A percentile compares a stretch with the other conserved stretches of the same genome.
Evolutionary conservation across 2,329 filamentous ascomycete species (phyloP).

Genomic region (Pseudogymnoascus pannorum): DNA sequence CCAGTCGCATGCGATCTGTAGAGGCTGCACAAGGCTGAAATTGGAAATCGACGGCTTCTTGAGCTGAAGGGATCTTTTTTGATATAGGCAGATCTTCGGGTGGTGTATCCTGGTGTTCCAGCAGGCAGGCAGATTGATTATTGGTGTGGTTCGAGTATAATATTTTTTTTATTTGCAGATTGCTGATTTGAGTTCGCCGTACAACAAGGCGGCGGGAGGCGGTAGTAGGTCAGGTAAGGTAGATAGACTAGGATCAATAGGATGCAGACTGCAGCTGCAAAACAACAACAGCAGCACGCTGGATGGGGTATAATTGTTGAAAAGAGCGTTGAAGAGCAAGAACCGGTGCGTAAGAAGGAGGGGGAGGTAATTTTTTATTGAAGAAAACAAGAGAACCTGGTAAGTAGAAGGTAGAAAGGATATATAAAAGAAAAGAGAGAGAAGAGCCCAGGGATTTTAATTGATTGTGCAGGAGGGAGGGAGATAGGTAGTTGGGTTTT

Average conservation of each 20-base stretch:
- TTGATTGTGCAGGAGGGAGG: not conserved
- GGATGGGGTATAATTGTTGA: not conserved
- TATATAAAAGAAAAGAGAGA: not conserved
- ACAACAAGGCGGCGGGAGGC: slow-evolving; percentile 4
- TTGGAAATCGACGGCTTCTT: not conserved
- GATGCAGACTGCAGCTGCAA: not conserved
- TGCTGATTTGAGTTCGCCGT: slow-evolving; percentile 3
- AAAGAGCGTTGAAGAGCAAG: not conserved
- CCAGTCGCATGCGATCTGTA: not conserved
- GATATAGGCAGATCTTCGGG: slow-evolving; percentile 1
- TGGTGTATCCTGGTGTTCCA: slow-evolving; percentile 4
- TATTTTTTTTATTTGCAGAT: not conserved
- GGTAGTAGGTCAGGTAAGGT: too few species aligned
- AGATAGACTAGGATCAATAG: slow-evolving; percentile 1
- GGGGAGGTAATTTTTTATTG: not conserved
- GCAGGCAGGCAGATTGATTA: not conserved
- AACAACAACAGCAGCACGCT: not conserved
- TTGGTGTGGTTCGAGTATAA: not conserved
- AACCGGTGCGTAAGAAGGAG: not conserved
- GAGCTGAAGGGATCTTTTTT: slow-evolving; percentile 5
- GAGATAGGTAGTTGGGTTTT: not conserved
- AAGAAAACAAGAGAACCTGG: not conserved
- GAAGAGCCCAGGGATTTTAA: not conserved
- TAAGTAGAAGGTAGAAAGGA: not conserved
- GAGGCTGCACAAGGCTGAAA: slow-evolving; percentile 5